These are phyloP conservation scores for Dispira parvispora DNA, from an alignment of 192 early-diverging fungal species.

Conservation along the genomic window DNA sequence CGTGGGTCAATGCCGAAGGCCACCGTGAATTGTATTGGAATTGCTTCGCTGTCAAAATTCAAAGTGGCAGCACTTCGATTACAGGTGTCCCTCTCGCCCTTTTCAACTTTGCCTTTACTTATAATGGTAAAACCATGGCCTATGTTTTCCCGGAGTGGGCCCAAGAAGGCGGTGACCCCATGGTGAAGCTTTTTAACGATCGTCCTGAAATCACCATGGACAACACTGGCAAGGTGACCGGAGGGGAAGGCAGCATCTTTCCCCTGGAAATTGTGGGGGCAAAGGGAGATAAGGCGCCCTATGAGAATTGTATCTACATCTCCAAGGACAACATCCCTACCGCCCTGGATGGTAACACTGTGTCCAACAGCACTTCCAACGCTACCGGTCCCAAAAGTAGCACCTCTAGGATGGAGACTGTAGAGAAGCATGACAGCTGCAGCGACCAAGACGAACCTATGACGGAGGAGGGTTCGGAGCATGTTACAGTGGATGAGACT, in stretches of 20 bases:
- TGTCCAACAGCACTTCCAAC: too few relatives aligned
- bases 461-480: too few relatives aligned
- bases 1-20: slow-evolving; percentile 56
- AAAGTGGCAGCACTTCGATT: slow-evolving; percentile 15
- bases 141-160: not conserved
- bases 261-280: not conserved
- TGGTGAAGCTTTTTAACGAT: not conserved
- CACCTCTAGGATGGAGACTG: too few relatives aligned
- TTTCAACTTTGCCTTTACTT: not conserved
- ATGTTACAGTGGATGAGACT: too few relatives aligned
- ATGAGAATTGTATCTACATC: not conserved
- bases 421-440: too few relatives aligned
- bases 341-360: not conserved
- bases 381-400: too few relatives aligned
- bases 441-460: too few relatives aligned
- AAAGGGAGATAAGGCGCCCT: not conserved
- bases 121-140: not conserved
- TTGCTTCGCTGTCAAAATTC: slow-evolving; percentile 51
- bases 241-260: not conserved
- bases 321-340: not conserved
- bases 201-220: not conserved
- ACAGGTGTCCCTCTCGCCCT: not conserved
- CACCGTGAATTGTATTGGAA: slow-evolving; percentile 61
- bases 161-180: not conserved
- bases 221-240: not conserved